Evolutionary conservation across 2,329 filamentous ascomycete genomes (phyloP), one percentile per base, ranked within the genome.

Genomic region (Orbilia javanica): DNA sequence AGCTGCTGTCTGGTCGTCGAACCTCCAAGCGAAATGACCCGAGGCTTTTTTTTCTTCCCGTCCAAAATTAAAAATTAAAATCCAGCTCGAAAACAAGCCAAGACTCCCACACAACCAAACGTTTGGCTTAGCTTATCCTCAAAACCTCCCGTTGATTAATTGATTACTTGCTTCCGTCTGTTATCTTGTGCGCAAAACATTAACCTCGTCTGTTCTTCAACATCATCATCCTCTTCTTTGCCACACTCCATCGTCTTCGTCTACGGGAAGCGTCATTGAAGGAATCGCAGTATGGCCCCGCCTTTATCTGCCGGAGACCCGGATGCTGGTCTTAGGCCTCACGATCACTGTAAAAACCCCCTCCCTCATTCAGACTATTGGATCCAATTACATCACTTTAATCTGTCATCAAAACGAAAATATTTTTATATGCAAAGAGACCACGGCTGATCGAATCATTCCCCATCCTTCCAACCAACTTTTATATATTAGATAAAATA

Each of bases 401-500:
- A 11, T 57, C 31, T 44, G 50, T 52, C 27, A 42, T 60, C 44
- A 52, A 34, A n/a, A n/a, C n/a, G n/a, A n/a, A n/a, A n/a, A n/a
- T n/a, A n/a, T n/a, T n/a, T n/a, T n/a, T n/a, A n/a, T n/a, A n/a
- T n/a, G n/a, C n/a, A n/a, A n/a, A n/a, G n/a, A n/a, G 5, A 1
- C 20, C n/a, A 36, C 48, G 34, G 36, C 18, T 13, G 2, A 44
- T 44, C 31, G 8, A 6, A 44, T 3, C n/a, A 55, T 15, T 29
- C 42, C n/a, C 15, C 46, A 44, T 57, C 36, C 10, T 72, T 25
- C 36, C 36, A 4, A 39, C 46, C 13, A 50, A 25, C n/a, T n/a
- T n/a, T n/a, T n/a, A n/a, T 50, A 22, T 48, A 52, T n/a, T 82
- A 97, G 94, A 97, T 85, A 93, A 92, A 83, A 89, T 90, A 83